phyloP scores from a whole-genome alignment of 495 filamentous ascomycete species.

The Viridothelium virens region DNA sequence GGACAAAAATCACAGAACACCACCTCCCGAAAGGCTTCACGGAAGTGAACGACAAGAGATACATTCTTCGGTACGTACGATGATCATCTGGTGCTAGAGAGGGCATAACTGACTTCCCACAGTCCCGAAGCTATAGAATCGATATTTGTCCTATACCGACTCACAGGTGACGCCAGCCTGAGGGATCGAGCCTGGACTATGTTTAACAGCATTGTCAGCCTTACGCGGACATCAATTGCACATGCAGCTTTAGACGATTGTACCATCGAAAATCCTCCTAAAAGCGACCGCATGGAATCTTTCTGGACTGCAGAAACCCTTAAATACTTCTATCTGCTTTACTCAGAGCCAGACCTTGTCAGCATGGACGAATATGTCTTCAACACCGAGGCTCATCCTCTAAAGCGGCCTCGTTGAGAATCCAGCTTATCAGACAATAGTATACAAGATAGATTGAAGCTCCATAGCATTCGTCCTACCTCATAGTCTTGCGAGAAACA shows the following conservation, averaged over 20 bases:
- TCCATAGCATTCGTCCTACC: no score
- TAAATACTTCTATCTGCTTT: conserved; percentile 92
- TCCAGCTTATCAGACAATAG: neutral
- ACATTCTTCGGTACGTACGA: conserved; percentile 47
- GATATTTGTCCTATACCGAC: conserved; percentile 32
- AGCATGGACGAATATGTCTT: conserved; percentile 65
- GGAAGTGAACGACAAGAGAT: conserved; percentile 35
- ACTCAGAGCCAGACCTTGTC: conserved; percentile 59
- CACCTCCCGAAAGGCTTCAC: conserved; percentile 29
- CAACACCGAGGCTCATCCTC: conserved; percentile 74
- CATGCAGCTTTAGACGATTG: conserved; percentile 34
- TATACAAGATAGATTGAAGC: no score
- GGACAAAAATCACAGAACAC: conserved; percentile 15
- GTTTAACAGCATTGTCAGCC: conserved; percentile 25
- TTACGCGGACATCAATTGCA: conserved; percentile 27
- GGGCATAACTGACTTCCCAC: neutral
- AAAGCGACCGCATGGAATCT: conserved; percentile 36
- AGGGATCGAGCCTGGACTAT: conserved; percentile 32
- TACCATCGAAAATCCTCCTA: conserved; percentile 16
- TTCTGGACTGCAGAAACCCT: conserved; percentile 44
- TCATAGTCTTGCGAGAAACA: no score
- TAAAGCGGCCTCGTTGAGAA: conserved; percentile 42
- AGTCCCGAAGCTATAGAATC: conserved; percentile 32
- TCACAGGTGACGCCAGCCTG: conserved; percentile 28
- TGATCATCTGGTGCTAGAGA: neutral